These are phyloP conservation scores for Ustilaginoidea virens DNA, from an alignment of 2,329 filamentous ascomycete species.

Conservation along the genomic window DNA sequence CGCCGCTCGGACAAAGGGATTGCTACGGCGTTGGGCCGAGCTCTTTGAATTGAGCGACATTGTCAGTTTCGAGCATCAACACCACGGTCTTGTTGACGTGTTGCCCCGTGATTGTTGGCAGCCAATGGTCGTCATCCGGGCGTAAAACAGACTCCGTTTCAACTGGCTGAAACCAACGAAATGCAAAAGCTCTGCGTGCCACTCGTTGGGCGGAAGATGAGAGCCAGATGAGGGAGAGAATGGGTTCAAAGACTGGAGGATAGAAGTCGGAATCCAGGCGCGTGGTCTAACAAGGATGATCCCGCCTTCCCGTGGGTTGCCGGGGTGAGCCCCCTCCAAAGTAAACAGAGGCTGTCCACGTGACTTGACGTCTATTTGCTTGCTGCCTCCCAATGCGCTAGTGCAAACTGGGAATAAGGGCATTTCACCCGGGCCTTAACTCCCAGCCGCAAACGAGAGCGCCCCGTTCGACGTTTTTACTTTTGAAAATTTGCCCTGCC, in stretches of 20 bases:
- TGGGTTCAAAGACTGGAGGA: too few species aligned
- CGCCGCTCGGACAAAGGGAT: conserved; percentile 56
- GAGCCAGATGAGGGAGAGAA: too few species aligned
- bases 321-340: conserved; percentile 10
- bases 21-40: conserved; percentile 56
- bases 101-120: neutral
- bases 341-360: conserved; percentile 15
- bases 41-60: conserved; percentile 21
- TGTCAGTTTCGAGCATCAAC: conserved; percentile 10
- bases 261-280: too few species aligned
- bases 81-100: conserved; percentile 3
- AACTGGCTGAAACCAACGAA: too few species aligned
- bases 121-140: conserved; percentile 1
- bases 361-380: conserved; percentile 4
- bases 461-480: too few species aligned
- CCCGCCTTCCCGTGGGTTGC: too few species aligned
- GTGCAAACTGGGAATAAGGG: neutral
- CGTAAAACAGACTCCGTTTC: conserved; percentile 11
- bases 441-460: too few species aligned
- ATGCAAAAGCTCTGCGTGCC: too few species aligned
- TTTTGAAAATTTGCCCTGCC: too few species aligned
- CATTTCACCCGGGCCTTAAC: too few species aligned
- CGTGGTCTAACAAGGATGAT: too few species aligned
- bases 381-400: neutral
- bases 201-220: too few species aligned